Evolutionary conservation across 2,329 filamentous ascomycete genomes (phyloP).

Genomic region (Apiospora koreana): DNA sequence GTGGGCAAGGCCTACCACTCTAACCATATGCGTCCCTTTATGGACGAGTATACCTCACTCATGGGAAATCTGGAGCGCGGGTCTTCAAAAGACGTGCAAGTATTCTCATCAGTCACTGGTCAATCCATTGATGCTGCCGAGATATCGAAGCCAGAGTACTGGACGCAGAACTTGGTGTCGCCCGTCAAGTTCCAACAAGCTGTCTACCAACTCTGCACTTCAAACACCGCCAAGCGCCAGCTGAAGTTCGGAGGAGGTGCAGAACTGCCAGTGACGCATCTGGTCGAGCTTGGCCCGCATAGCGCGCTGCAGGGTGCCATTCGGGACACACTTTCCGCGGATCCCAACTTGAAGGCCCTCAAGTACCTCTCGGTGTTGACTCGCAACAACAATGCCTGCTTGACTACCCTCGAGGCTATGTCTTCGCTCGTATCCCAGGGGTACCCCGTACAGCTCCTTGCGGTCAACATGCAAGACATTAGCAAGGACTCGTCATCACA

Average conservation of each 20-base stretch:
- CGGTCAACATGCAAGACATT: slow-evolving; percentile 32
- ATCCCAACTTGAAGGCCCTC: slow-evolving; percentile 9
- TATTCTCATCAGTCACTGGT: slow-evolving; percentile 32
- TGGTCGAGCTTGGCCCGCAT: slow-evolving; percentile 38
- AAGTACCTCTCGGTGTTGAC: slow-evolving; percentile 25
- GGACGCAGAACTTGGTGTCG: slow-evolving; percentile 34
- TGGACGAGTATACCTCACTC: slow-evolving; percentile 33
- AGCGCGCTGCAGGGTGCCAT: slow-evolving; percentile 36
- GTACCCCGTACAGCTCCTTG: slow-evolving; percentile 31
- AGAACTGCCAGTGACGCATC: slow-evolving; percentile 18
- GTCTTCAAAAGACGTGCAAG: slow-evolving; percentile 18
- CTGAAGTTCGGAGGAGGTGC: slow-evolving; percentile 18
- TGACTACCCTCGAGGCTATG: slow-evolving; percentile 25
- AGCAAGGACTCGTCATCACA: slow-evolving; percentile 24
- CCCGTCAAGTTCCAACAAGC: slow-evolving; percentile 39
- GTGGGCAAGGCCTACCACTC: slow-evolving; percentile 47
- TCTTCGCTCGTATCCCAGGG: slow-evolving; percentile 22
- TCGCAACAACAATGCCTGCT: slow-evolving; percentile 32
- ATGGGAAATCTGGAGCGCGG: slow-evolving; percentile 23
- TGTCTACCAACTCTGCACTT: slow-evolving; percentile 19
- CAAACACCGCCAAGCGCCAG: slow-evolving; percentile 10
- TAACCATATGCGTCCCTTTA: slow-evolving; percentile 38
- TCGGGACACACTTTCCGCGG: slow-evolving; percentile 29
- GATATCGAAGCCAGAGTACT: slow-evolving; percentile 27
- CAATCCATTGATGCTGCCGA: slow-evolving; percentile 24